Conservation (phyloP, 2,329 filamentous ascomycete genomes). For the Phaeosphaeriaceae sp. region DNA sequence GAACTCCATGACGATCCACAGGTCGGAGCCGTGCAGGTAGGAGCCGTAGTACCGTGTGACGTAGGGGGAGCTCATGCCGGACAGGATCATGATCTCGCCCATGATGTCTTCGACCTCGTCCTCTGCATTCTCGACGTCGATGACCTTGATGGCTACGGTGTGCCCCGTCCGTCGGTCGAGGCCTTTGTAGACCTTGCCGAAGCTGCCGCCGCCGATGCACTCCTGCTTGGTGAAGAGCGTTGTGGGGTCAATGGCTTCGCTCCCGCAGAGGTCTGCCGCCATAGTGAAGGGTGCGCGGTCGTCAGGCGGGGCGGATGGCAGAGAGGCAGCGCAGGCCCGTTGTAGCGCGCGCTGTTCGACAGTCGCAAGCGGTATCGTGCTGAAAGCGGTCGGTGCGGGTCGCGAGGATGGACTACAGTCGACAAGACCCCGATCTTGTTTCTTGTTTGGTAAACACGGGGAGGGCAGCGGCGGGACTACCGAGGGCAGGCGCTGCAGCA, state of each 20-base stretch:
- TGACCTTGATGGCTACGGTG: constrained; percentile 96
- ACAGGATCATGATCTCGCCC: constrained; percentile 96
- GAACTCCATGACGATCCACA: constrained; percentile 99
- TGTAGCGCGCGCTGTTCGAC: not conserved
- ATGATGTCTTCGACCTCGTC: constrained; percentile 99
- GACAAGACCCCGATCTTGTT: not conserved
- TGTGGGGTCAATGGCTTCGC: constrained; percentile 78
- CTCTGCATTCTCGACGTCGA: constrained; percentile 98
- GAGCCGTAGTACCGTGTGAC: constrained; percentile 98
- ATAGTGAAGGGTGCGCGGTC: constrained; percentile 13
- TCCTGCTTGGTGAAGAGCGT: constrained; percentile 83
- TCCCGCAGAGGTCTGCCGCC: constrained; percentile 43
- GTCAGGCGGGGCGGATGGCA: not conserved
- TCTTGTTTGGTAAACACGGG: not conserved
- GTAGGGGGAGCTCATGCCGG: constrained; percentile 92
- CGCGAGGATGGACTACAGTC: not conserved
- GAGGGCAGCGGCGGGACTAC: not conserved
- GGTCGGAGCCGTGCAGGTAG: constrained; percentile 91
- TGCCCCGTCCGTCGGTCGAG: constrained; percentile 93
- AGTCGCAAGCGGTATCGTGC: not conserved
- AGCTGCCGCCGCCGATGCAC: constrained; percentile 87
- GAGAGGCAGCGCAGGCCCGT: not conserved
- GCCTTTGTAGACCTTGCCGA: constrained; percentile 98
- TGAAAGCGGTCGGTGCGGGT: not conserved
- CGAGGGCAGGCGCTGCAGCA: not conserved